Base-by-base conservation (phyloP, 495 filamentous ascomycete genomes). In the Neurospora sp. region DNA sequence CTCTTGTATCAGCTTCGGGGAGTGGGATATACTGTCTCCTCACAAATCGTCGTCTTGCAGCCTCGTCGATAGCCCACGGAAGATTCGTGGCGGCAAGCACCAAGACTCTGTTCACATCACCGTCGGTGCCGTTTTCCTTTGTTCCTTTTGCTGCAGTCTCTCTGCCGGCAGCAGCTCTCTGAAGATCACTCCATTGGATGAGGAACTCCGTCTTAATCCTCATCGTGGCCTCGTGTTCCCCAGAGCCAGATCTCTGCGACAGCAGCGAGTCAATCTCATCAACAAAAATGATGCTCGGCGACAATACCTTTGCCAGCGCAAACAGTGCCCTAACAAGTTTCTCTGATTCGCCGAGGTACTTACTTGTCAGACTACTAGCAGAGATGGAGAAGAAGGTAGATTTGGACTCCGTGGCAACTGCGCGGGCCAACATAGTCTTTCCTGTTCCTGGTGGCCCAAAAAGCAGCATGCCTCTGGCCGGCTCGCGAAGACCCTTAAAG, bases 361-460 rank as follows among this genome's bases (percentile, higher is more conserved):
- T 99, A 70, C 92, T 95, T 5, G 96, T 98, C 60, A 99, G 85
- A 74, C 92, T 96, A 76, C 93, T 97, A 11, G 96, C 93, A 2
- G 93, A 96, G 44, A 99, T 97, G 39, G 94, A 95, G 83, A 99
- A 99, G 83, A 99, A 99, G 0, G 96, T 98, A 6, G 93, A 97
- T 78, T 91, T 90, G 38, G 93, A 96, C 81, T 98, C 96, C 0
- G 96, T 98, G 3, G 96, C 96, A 5, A 98, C 96, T 27, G 95
- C 95, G 71, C 96, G 87, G 2, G 96, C 96, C 9, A 99, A 87
- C 96, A 99, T 99, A 2, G 96, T 99, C 82, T 99, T 98, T 54
- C 96, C 96, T 0, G 96, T 99, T 11, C 96, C 96, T 0, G 96
- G 96, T 14, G 96, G 96, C 2, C 96, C 96, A 78, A 99, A 99